These are phyloP conservation scores for Aspergillus ostianus DNA, from an alignment of 495 filamentous ascomycete species.

Conservation along the genomic window DNA sequence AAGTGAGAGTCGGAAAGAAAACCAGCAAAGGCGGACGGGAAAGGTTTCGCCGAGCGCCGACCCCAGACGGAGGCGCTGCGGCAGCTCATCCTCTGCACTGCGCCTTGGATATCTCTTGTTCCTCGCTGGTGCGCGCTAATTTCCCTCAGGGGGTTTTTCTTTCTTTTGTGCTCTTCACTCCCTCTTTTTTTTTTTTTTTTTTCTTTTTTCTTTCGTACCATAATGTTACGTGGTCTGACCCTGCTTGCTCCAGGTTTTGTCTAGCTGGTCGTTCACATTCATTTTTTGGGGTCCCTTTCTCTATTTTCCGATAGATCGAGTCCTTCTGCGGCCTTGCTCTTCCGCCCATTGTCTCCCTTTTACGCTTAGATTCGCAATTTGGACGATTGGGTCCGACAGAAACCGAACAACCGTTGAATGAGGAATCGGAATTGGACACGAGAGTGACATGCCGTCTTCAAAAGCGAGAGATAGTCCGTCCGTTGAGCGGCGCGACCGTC, in stretches of 20 bases:
- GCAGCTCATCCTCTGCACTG: conserved; percentile 2
- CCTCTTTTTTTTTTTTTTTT: background rate
- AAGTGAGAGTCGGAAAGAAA: conserved; percentile 20
- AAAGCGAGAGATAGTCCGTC: conserved; percentile 45
- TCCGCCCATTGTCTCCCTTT: conserved; percentile 7
- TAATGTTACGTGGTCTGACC: background rate
- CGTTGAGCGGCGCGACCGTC: conserved; percentile 59
- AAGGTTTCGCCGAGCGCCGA: conserved; percentile 30
- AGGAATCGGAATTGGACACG: background rate
- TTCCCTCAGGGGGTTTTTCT: conserved; percentile 12
- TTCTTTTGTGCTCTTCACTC: background rate
- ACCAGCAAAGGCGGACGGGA: conserved; percentile 19
- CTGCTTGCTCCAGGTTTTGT: background rate
- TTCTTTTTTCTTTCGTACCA: background rate
- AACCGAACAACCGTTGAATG: conserved; percentile 13
- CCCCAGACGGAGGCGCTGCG: conserved; percentile 17
- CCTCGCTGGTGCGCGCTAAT: conserved; percentile 11
- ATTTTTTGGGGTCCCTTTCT: conserved; percentile 2
- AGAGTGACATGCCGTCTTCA: conserved; percentile 36
- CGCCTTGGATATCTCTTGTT: conserved; percentile 7
- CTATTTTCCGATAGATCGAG: background rate
- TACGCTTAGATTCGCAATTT: conserved; percentile 9
- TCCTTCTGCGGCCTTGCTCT: background rate
- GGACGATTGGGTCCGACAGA: background rate
- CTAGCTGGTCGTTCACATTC: background rate